Conservation (phyloP, 768 basidiomycete species). For the Chlorophyllum brunneum region DNA sequence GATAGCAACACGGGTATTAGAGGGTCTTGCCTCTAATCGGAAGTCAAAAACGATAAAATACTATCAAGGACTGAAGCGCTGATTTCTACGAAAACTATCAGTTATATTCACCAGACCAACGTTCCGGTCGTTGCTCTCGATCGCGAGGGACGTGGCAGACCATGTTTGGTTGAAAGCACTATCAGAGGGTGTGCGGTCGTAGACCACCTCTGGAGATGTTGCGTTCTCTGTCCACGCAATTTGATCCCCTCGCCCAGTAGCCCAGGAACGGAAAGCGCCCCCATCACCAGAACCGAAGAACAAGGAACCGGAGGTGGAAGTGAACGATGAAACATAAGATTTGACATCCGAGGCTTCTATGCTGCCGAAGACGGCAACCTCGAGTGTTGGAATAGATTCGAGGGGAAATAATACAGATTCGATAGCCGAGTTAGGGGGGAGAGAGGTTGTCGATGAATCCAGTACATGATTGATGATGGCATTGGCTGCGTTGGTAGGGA, state of each 20-base stretch:
- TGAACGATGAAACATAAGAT: conserved; percentile 47
- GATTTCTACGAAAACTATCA: conserved; percentile 29
- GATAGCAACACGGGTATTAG: no score
- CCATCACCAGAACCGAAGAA: conserved; percentile 60
- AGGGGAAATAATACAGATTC: conserved; percentile 35
- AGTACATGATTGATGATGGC: conserved; percentile 50
- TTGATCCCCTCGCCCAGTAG: conserved; percentile 34
- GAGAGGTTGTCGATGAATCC: conserved; percentile 22
- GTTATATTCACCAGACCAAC: conserved; percentile 44
- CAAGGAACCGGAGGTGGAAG: conserved; percentile 41
- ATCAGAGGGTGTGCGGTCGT: conserved; percentile 44
- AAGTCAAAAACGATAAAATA: conserved; percentile 14
- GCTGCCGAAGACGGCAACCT: conserved; percentile 63
- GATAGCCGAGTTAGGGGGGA: conserved; percentile 35
- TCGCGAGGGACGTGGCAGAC: conserved; percentile 37
- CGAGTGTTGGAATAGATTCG: conserved; percentile 46
- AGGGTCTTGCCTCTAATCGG: background rate
- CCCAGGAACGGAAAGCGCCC: conserved; percentile 48
- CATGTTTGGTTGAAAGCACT: conserved; percentile 45
- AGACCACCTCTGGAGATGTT: conserved; percentile 45
- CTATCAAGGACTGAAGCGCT: conserved; percentile 28
- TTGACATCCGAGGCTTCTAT: conserved; percentile 44
- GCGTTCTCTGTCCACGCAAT: conserved; percentile 54
- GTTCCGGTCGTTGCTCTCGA: conserved; percentile 24
- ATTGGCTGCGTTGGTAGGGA: conserved; percentile 40